Evolutionary conservation across 352 stramenopile species (phyloP), one percentile per base, ranked within the genome.

Genomic region (Hyaloperonospora arabidopsidis): DNA sequence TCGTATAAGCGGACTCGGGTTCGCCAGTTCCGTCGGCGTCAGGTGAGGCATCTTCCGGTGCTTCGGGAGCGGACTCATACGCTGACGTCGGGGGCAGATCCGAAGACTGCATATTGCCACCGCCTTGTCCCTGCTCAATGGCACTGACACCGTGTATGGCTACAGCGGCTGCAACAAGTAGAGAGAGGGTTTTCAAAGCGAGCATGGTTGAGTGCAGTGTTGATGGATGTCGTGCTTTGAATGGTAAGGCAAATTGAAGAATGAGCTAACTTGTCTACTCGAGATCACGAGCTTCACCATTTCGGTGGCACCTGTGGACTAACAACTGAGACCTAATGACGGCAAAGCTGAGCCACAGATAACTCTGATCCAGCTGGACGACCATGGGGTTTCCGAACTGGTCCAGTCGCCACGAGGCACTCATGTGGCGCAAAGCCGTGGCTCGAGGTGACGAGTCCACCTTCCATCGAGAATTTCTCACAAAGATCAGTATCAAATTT

Each of bases 121-220:
- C 59, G 18, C 59, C 52, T 25, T 66, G 52, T 44, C 59, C 59
- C 53, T 66, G 59, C 5, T 66, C 59, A 18, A 66, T 35, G 22
- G 52, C 52, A 28, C 29, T 38, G 21, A 43, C 53, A 22, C 52
- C 38, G 53, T 66, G 61, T 52, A 66, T 66, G 53, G 59, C 48
- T 34, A 66, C 43, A 18, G 53, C 59, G 21, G 43, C 53, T 19
- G 41, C 53, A n/a, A 66, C 52, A 17, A 66, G 32, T 14, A 66
- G 49, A 38, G 59, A 55, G 39, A 66, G 17, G 7, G 35, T 48
- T 47, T 66, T 66, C 47, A 43, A 66, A n/a, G 48, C 51, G 35
- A 61, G 5, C 67, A 66, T 66, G 32, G 34, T 43, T 52, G 22
- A 21, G 36, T 10, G 28, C 40, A 13, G 36, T 39, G 13, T 23